A percentile compares a stretch with the other conserved stretches of the same genome.
Conservation (phyloP, 768 basidiomycete genomes). For the Sistotremastrum niveocremeum region DNA sequence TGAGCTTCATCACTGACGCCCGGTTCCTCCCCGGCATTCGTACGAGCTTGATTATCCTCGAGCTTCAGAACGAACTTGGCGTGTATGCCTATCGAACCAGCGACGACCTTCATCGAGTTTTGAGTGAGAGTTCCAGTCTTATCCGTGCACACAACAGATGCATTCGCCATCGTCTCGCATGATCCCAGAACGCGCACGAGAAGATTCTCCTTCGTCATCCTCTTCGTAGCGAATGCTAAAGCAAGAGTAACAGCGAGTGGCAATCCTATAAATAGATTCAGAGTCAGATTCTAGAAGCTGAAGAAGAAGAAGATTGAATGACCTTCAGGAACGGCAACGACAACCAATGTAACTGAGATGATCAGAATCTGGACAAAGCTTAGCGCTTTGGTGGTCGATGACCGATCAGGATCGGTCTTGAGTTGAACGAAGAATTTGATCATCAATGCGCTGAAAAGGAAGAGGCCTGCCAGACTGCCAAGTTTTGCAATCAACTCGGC, state of each 20-base stretch:
- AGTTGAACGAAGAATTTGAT: constrained; percentile 93
- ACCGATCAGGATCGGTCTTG: constrained; percentile 46
- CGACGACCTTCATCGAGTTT: constrained; percentile 92
- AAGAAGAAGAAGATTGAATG: constrained; percentile 3
- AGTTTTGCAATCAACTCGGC: constrained; percentile 92
- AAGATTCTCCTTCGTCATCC: constrained; percentile 94
- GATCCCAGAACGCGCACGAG: constrained; percentile 92
- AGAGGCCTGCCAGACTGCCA: constrained; percentile 67
- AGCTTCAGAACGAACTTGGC: constrained; percentile 84
- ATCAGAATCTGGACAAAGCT: constrained; percentile 88
- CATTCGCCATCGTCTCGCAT: constrained; percentile 98
- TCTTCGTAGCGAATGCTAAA: constrained; percentile 90
- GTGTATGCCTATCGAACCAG: constrained; percentile 86
- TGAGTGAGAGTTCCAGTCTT: constrained; percentile 95
- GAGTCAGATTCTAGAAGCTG: constrained; percentile 4
- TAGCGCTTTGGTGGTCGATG: constrained; percentile 72
- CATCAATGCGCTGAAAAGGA: constrained; percentile 75
- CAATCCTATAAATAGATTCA: constrained; percentile 37
- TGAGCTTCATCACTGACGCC: constrained; percentile 10
- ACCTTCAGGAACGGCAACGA: constrained; percentile 83
- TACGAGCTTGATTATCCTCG: constrained; percentile 52
- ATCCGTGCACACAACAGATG: constrained; percentile 90
- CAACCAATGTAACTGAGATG: constrained; percentile 85
- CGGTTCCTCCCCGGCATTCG: constrained; percentile 51
- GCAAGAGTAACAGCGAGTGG: constrained; percentile 95